Percentiles rank a stretch among this genome's conserved stretches.
phyloP scores from a whole-genome alignment of 768 basidiomycete species.

The Kwoniella dejecticola region DNA sequence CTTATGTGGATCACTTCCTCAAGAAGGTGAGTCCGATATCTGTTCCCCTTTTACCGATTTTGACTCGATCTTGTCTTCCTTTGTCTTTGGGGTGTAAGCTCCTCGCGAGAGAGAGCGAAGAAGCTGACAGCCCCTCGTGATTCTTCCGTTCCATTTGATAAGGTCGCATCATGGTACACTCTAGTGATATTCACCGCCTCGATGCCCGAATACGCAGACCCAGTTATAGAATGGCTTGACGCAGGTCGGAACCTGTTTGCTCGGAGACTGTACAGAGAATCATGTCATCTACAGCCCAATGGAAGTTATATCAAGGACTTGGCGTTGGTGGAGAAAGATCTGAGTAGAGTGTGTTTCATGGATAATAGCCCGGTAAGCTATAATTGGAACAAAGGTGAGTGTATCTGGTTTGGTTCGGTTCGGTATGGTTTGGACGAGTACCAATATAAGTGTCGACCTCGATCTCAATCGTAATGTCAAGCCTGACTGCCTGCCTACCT shows the following conservation, averaged over 20 bases:
- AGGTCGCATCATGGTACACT: conserved; percentile 99
- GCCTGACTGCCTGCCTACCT: too few species aligned
- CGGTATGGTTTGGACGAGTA: too few species aligned
- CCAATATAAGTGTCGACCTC: too few species aligned
- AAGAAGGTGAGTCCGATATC: conserved; percentile 72
- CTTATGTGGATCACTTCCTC: conserved; percentile 93
- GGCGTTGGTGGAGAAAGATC: conserved; percentile 80
- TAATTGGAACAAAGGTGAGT: conserved; percentile 83
- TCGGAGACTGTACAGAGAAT: conserved; percentile 88
- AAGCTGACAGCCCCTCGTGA: too few species aligned
- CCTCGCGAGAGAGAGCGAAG: background rate
- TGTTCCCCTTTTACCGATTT: background rate
- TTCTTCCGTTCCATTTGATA: too few species aligned
- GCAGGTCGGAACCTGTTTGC: conserved; percentile 86
- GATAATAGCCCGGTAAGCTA: conserved; percentile 96
- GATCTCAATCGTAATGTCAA: too few species aligned
- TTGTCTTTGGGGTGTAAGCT: background rate
- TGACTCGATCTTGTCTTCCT: background rate
- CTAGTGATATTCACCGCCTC: conserved; percentile 98
- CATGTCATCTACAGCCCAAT: conserved; percentile 86
- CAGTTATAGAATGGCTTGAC: conserved; percentile 99
- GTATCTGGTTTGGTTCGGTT: too few species aligned
- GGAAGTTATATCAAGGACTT: conserved; percentile 96
- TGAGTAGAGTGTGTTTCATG: conserved; percentile 88
- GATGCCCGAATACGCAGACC: conserved; percentile 99